Percentiles rank a stretch among this genome's conserved stretches.
Evolutionary conservation across 192 early-diverging fungal species (phyloP).

Genomic region (Umbelopsis sp.): DNA sequence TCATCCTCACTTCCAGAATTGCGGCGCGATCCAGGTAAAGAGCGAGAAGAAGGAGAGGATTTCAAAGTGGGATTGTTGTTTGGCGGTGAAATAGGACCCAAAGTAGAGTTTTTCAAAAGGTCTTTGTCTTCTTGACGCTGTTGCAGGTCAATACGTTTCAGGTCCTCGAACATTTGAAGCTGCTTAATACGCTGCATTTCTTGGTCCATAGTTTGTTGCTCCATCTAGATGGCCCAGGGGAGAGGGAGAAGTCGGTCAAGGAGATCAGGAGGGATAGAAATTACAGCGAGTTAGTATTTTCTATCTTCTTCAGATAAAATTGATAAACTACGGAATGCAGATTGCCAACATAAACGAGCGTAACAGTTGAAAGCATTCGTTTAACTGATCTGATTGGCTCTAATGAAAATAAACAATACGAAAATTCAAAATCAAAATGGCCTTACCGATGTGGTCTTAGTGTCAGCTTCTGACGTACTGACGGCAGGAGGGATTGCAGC

Average conservation of each 20-base stretch:
- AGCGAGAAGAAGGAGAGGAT: conserved; percentile 38
- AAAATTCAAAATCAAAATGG: not conserved
- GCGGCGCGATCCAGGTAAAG: conserved; percentile 69
- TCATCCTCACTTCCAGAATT: conserved; percentile 67
- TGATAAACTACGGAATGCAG: not conserved
- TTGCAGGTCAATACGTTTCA: conserved; percentile 50
- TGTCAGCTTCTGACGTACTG: conserved; percentile 4
- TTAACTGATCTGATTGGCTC: not conserved
- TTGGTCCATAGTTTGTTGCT: conserved; percentile 48
- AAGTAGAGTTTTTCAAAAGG: conserved; percentile 33
- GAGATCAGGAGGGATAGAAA: conserved; percentile 13
- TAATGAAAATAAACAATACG: not conserved
- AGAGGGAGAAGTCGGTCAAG: conserved; percentile 8
- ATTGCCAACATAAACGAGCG: not conserved
- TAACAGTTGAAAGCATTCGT: not conserved
- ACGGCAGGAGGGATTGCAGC: not conserved
- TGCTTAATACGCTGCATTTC: conserved; percentile 45
- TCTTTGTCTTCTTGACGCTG: conserved; percentile 50
- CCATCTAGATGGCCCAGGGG: conserved; percentile 21
- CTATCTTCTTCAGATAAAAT: not conserved
- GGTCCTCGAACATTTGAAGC: conserved; percentile 45
- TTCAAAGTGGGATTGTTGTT: conserved; percentile 13
- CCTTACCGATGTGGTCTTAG: conserved; percentile 9
- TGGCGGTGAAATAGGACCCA: conserved; percentile 20
- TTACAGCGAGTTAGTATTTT: not conserved